These are phyloP conservation scores for Leishmania gerbilli DNA, from an alignment of 208 protist genomes.

Conservation along the genomic window DNA sequence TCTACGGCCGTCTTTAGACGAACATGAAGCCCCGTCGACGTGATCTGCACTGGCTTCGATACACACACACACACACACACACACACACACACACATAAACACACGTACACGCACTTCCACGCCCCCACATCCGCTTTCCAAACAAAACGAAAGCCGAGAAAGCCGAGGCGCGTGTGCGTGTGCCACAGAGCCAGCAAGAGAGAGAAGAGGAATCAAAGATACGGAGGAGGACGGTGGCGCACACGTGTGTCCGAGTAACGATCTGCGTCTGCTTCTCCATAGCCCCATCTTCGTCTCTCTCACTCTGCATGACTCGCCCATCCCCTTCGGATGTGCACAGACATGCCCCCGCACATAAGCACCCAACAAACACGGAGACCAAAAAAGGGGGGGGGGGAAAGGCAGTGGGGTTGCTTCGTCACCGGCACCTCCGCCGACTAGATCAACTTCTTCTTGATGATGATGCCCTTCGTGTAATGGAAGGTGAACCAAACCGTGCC, in stretches of 20 bases:
- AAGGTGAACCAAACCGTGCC: conserved; percentile 43
- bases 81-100: no score
- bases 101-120: background rate
- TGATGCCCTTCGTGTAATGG: conserved; percentile 40
- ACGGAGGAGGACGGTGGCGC: background rate
- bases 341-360: background rate
- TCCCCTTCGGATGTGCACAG: background rate
- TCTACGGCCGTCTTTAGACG: background rate
- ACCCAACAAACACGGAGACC: background rate
- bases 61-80: background rate
- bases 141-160: background rate
- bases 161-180: background rate
- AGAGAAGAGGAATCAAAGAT: background rate
- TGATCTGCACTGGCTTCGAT: background rate
- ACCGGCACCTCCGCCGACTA: conserved; percentile 13
- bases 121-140: background rate
- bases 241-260: background rate
- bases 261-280: background rate
- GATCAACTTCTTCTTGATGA: conserved; percentile 59
- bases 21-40: background rate
- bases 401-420: background rate
- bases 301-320: background rate
- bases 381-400: background rate
- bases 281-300: background rate
- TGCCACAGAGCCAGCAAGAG: background rate